A percentile compares a stretch with the other conserved stretches of the same genome.
Evolutionary conservation across 352 stramenopile species (phyloP).

Genomic region (Phytophthora tentaculata): DNA sequence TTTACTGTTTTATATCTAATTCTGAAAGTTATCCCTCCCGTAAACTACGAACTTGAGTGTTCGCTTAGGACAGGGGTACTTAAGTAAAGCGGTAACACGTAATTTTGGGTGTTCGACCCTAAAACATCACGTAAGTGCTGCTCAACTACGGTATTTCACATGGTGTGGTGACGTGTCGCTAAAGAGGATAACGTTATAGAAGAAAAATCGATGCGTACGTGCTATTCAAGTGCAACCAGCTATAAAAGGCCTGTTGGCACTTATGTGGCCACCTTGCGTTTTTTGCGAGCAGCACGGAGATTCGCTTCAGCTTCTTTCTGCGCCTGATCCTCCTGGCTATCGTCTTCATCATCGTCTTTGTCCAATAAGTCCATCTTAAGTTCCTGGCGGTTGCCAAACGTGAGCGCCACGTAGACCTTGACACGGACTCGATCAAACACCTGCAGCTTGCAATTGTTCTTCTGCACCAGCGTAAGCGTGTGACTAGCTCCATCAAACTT

Average conservation of each 20-base stretch:
- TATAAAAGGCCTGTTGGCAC: too few species aligned
- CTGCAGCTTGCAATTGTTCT: constrained; percentile 60
- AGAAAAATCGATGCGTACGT: background rate
- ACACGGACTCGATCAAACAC: constrained; percentile 85
- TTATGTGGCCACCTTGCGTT: constrained; percentile 36
- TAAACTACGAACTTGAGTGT: too few species aligned
- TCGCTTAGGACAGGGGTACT: too few species aligned
- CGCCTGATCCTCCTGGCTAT: constrained; percentile 20
- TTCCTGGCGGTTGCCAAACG: constrained; percentile 83
- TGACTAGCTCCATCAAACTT: constrained; percentile 60
- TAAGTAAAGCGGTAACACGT: too few species aligned
- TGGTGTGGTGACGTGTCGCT: too few species aligned
- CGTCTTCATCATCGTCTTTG: constrained; percentile 42
- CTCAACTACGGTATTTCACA: too few species aligned
- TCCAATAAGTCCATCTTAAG: constrained; percentile 83
- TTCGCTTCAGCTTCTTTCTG: constrained; percentile 43
- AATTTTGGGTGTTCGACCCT: too few species aligned
- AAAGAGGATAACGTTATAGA: too few species aligned
- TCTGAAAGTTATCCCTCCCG: too few species aligned
- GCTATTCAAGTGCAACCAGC: background rate
- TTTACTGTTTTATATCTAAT: too few species aligned
- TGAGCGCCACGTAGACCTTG: constrained; percentile 81
- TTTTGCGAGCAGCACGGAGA: constrained; percentile 34
- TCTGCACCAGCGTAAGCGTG: constrained; percentile 65
- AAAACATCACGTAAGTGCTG: too few species aligned